Percentiles rank a stretch among this genome's conserved stretches.
Evolutionary conservation across 805 yeast species (phyloP).

Genomic region (Starmerella davenportii): DNA sequence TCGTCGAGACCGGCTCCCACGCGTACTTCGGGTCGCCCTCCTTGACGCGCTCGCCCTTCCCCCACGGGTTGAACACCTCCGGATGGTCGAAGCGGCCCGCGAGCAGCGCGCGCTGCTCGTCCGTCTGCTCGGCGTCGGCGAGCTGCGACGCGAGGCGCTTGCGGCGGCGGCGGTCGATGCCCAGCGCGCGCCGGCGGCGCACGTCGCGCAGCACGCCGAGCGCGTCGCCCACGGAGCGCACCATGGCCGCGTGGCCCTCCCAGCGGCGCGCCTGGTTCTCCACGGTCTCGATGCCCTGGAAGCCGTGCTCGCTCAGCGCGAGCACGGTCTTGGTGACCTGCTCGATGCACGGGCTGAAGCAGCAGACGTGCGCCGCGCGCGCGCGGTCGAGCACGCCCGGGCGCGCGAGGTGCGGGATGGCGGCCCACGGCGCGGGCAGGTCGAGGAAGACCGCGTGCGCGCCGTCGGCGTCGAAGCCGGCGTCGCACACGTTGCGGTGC

Average conservation of each 20-base stretch:
- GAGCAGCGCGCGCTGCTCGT: slow-evolving; percentile 15
- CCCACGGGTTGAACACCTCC: slow-evolving; percentile 62
- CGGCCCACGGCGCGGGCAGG: slow-evolving; percentile 93
- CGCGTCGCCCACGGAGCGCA: slow-evolving; percentile 62
- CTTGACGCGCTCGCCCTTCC: slow-evolving; percentile 63
- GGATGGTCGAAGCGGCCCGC: slow-evolving; percentile 8
- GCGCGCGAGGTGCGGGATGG: slow-evolving; percentile 51
- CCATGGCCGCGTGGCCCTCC: slow-evolving; percentile 85
- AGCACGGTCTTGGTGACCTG: slow-evolving; percentile 80
- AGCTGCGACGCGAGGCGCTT: slow-evolving; percentile 9
- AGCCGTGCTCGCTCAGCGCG: slow-evolving; percentile 54
- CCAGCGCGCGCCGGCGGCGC: slow-evolving; percentile 45
- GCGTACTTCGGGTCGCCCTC: slow-evolving; percentile 71
- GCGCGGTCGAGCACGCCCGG: slow-evolving; percentile 22
- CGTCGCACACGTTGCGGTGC: slow-evolving; percentile 81
- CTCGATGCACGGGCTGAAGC: slow-evolving; percentile 95
- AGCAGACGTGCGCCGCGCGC: slow-evolving; percentile 49
- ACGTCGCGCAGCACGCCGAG: slow-evolving; percentile 64
- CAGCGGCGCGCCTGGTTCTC: slow-evolving; percentile 70
- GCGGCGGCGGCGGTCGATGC: slow-evolving; percentile 21
- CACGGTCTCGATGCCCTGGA: slow-evolving; percentile 80
- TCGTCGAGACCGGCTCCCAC: slow-evolving; percentile 73
- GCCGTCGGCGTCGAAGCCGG: slow-evolving; percentile 41
- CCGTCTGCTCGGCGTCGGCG: slow-evolving; percentile 13
- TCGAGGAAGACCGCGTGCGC: slow-evolving; percentile 75